Evolutionary conservation across 495 filamentous ascomycete genomes (phyloP).

Genomic region (Aspergillus panamensis): DNA sequence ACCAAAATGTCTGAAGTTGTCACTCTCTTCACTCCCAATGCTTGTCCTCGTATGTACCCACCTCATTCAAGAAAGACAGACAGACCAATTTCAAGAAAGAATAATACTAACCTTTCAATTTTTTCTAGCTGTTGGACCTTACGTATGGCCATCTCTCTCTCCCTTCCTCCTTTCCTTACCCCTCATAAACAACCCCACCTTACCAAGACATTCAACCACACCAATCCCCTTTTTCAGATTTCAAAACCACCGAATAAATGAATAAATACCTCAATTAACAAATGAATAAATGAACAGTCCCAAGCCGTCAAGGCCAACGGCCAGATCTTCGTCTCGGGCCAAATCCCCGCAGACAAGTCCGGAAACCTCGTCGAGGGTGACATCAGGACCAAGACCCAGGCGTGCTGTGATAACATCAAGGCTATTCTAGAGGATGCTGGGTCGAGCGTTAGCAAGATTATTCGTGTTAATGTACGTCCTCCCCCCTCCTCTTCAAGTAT

Average conservation of each 20-base stretch:
- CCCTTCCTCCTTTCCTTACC: constrained; percentile 10
- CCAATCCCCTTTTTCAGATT: not conserved
- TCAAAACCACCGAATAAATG: not conserved
- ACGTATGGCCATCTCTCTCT: constrained; percentile 40
- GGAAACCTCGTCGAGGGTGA: constrained; percentile 72
- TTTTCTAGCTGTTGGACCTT: constrained; percentile 51
- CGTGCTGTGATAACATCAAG: constrained; percentile 73
- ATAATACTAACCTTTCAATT: constrained; percentile 33
- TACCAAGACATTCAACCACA: not conserved
- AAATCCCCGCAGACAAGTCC: constrained; percentile 75
- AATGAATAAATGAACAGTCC: constrained; percentile 50
- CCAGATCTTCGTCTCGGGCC: constrained; percentile 88
- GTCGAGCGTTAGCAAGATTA: constrained; percentile 66
- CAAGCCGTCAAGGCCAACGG: constrained; percentile 83
- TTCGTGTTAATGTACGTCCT: constrained; percentile 62
- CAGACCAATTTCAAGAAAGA: not conserved
- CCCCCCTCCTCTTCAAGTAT: constrained; percentile 48
- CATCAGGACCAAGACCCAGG: constrained; percentile 71
- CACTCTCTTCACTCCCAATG: constrained; percentile 41
- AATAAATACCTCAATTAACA: no score
- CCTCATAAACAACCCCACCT: not conserved
- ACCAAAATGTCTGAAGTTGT: constrained; percentile 37
- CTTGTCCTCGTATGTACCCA: constrained; percentile 49
- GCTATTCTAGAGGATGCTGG: constrained; percentile 76
- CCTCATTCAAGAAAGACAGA: not conserved